A percentile compares a stretch with the other conserved stretches of the same genome.
Conservation (phyloP, 306 rosid species). For the Acacia crassicarpa region DNA sequence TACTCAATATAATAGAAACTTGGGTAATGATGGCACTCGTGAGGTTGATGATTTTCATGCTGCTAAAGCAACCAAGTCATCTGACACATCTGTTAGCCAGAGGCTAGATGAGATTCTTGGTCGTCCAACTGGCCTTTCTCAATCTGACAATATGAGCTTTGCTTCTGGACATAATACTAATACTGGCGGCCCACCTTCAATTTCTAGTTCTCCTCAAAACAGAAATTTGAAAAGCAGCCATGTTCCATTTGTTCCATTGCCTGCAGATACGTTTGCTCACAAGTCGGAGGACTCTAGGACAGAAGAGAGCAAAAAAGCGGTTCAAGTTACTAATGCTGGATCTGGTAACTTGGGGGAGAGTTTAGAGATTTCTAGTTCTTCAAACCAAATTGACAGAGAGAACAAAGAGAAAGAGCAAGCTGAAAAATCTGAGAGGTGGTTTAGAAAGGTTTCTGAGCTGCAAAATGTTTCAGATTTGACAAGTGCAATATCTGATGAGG, state of each 20-base stretch:
- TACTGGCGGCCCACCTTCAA: conserved; percentile 26
- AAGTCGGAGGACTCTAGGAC: conserved; percentile 43
- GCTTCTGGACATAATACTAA: conserved; percentile 32
- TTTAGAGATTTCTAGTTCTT: conserved; percentile 28
- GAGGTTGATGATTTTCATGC: conserved; percentile 33
- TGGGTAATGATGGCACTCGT: conserved; percentile 44
- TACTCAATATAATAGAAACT: conserved; percentile 55
- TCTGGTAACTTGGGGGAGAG: conserved; percentile 31
- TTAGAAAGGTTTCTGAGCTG: conserved; percentile 79
- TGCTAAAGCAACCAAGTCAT: conserved; percentile 26
- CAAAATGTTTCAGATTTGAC: conserved; percentile 66
- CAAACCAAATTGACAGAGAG: conserved; percentile 36
- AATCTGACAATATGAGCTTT: conserved; percentile 33
- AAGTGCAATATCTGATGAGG: conserved; percentile 67
- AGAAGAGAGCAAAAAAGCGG: conserved; percentile 35
- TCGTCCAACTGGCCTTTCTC: conserved; percentile 28
- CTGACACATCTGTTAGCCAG: conserved; percentile 23
- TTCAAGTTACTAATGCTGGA: conserved; percentile 10
- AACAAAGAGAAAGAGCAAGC: conserved; percentile 57
- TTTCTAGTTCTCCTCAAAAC: conserved; percentile 33
- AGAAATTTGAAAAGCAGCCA: conserved; percentile 35
- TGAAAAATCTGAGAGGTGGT: conserved; percentile 93
- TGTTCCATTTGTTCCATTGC: conserved; percentile 58
- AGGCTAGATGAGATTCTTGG: conserved; percentile 44
- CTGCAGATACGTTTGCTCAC: conserved; percentile 52